These are phyloP conservation scores for Sideroxylon spinosum DNA, from an alignment of 179 eudicot genomes.

Conservation along the genomic window DNA sequence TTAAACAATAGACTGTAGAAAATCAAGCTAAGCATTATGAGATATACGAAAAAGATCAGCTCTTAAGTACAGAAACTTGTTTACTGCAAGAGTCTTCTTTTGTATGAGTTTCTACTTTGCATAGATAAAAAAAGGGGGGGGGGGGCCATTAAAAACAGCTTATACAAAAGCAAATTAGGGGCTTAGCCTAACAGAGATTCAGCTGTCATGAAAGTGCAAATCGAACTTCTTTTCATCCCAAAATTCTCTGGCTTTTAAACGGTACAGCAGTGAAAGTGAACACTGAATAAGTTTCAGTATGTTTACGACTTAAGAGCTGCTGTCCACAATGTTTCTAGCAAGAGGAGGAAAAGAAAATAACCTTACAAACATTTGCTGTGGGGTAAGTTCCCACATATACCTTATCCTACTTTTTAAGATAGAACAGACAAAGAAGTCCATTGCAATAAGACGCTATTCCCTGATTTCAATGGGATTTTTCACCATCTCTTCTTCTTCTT, in stretches of 20 bases:
- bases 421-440: not conserved
- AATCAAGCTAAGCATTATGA: no score
- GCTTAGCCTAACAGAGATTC: not conserved
- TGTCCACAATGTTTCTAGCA: not conserved
- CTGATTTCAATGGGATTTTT: constrained; percentile 7
- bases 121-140: not conserved
- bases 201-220: not conserved
- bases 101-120: not conserved
- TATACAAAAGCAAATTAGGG: constrained; percentile 8
- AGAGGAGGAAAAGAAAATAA: not conserved
- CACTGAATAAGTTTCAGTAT: constrained; percentile 4
- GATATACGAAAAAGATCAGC: no score
- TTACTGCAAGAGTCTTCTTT: not conserved
- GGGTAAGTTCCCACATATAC: not conserved
- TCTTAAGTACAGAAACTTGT: not conserved
- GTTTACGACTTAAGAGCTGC: not conserved
- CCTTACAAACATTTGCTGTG: not conserved
- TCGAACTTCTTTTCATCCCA: not conserved
- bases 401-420: not conserved
- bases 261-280: not conserved
- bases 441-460: not conserved
- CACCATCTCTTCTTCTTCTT: constrained; percentile 5
- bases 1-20: not conserved
- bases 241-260: not conserved
- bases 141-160: not conserved